Conservation (phyloP, 2,329 filamentous ascomycete species). For the Microascus cirrosus region DNA sequence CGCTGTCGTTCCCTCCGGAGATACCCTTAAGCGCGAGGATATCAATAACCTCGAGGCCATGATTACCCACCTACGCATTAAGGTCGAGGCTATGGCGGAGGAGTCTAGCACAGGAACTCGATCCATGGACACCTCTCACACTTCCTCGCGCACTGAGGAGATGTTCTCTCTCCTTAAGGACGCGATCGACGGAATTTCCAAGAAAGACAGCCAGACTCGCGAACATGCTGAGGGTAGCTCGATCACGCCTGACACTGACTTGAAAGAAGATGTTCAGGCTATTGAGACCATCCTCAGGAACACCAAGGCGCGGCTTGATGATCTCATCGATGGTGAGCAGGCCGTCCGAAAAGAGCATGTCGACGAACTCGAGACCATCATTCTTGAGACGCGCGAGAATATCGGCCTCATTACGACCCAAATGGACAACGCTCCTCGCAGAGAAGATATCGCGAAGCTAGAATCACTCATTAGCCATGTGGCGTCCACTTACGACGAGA, state of each 20-base stretch:
- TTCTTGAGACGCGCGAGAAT: constrained; percentile 65
- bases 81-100: constrained; percentile 52
- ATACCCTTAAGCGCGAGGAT: constrained; percentile 55
- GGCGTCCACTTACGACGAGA: constrained; percentile 63
- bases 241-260: constrained; percentile 24
- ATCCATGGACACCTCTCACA: constrained; percentile 28
- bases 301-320: constrained; percentile 79
- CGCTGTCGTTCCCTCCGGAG: constrained; percentile 23
- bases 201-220: constrained; percentile 14
- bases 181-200: constrained; percentile 32
- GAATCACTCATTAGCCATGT: constrained; percentile 73
- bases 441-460: constrained; percentile 66
- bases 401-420: constrained; percentile 56
- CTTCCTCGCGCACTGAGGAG: constrained; percentile 43
- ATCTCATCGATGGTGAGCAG: constrained; percentile 62
- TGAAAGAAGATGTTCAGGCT: constrained; percentile 72
- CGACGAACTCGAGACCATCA: constrained; percentile 51
- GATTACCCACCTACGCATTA: constrained; percentile 70
- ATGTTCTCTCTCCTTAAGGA: constrained; percentile 36
- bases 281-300: constrained; percentile 86
- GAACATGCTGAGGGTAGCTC: constrained; percentile 9
- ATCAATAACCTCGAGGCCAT: constrained; percentile 79
- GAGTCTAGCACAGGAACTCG: constrained; percentile 18
- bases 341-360: constrained; percentile 56
- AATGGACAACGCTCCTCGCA: constrained; percentile 60